Base-by-base conservation (phyloP, 306 rosid genomes). In the Argentina anserina region DNA sequence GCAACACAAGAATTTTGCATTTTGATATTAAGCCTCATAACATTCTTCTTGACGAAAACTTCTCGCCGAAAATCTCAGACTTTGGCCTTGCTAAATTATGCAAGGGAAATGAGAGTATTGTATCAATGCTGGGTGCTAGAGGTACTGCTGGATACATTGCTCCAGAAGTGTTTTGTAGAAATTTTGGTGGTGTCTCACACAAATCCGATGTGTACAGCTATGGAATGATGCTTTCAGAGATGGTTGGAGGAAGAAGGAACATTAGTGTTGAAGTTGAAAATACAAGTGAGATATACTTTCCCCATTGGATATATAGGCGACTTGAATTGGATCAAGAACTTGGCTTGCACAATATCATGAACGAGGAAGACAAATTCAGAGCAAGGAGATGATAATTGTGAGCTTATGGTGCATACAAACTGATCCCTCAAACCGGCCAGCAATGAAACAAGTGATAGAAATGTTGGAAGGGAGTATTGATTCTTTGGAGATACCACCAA, bases 81-180 rank as follows among this genome's bases (percentile, higher is more conserved):
- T 86, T 86, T 6, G 87, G 87, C 37, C 85, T 83, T 12, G 82
- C 87, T 2, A 86, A 80, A 73, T 34, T 86, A 8, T 86, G 87
- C 12, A 37, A 73, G 0, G 60, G 40, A 11, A 62, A 65, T 2
- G 85, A 78, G 3, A 86, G 87, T 8, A 41, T 47, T 0, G 60
- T 83, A 14, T 86, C 89, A 0, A 65, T 80, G 59, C 6, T 69
- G 29, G 55, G 72, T 14, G 65, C 85, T 0, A 83, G 87, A 58
- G 87, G 87, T 31, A 86, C 90, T 0, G 71, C 14, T 15, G 84
- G 87, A 0, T 86, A 83, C 53, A 83, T 86, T 75, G 89, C 67
- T 69, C 82, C 80, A 0, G 64, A 76, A 59, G 80, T 76, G 9
- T 68, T 76, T 0, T 58, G 14, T 3, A 78, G 80, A 17, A 80